Conservation (phyloP, 257 asterid genomes). For the Solanum virginianum region DNA sequence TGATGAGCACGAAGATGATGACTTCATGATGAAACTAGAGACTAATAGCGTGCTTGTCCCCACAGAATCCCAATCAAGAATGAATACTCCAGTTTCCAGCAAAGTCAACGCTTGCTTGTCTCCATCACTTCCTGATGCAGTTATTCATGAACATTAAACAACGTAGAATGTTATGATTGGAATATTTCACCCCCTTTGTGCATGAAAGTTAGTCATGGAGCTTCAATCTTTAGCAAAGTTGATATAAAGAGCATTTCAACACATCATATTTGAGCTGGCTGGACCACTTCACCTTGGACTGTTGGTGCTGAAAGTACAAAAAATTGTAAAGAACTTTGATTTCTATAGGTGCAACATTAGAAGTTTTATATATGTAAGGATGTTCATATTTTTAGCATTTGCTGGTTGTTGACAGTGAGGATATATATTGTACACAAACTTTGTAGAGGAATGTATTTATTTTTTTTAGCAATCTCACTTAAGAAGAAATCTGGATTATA, state of each 20-base stretch:
- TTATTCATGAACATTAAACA: conserved; percentile 6
- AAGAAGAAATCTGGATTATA: neutral
- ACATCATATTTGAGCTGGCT: neutral
- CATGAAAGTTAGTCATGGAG: neutral
- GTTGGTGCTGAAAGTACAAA: neutral
- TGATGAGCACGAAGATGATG: conserved; percentile 28
- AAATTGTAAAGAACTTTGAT: neutral
- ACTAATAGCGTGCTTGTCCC: conserved; percentile 43
- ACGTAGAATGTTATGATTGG: neutral
- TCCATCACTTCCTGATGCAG: conserved; percentile 23
- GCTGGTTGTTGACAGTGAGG: neutral
- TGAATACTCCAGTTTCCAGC: conserved; percentile 66
- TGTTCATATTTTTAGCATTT: neutral
- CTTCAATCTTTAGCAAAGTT: neutral
- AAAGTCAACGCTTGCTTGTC: conserved; percentile 46
- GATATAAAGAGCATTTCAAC: neutral
- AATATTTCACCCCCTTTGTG: neutral
- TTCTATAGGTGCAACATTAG: neutral
- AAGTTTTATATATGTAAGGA: neutral
- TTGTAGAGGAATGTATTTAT: neutral
- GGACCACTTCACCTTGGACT: neutral
- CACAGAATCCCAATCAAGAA: conserved; percentile 56
- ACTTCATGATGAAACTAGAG: conserved; percentile 10
- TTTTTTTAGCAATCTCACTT: neutral
- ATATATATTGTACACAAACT: neutral